A percentile compares a stretch with the other conserved stretches of the same genome.
These are phyloP conservation scores for Serendipita sp. DNA, from an alignment of 768 basidiomycete genomes.

Conservation along the genomic window DNA sequence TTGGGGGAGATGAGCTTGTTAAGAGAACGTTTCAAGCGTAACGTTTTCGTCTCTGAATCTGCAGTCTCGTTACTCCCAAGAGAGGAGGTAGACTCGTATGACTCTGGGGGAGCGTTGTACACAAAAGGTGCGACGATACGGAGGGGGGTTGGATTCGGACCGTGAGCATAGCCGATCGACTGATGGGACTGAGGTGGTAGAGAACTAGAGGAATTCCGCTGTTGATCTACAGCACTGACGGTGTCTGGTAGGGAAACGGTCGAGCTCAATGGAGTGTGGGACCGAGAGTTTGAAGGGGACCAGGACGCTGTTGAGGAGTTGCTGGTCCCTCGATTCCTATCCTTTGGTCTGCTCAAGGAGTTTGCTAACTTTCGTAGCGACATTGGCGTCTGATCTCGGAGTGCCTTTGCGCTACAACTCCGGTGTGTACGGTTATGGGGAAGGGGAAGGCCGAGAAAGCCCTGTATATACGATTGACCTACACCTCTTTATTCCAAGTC, in stretches of 20 bases:
- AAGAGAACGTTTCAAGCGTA: background rate
- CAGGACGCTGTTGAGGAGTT: conserved; percentile 1
- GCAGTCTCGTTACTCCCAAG: conserved; percentile 3
- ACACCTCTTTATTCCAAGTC: no score
- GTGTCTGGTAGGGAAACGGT: background rate
- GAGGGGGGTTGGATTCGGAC: background rate
- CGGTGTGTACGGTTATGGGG: no score
- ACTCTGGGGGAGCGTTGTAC: background rate
- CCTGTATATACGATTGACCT: no score
- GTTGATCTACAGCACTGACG: background rate
- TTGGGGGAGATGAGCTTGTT: background rate
- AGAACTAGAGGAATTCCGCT: background rate
- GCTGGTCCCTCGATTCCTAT: background rate
- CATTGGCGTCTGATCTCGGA: background rate
- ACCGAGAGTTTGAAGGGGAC: conserved; percentile 2
- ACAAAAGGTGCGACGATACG: conserved; percentile 3
- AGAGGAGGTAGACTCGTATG: background rate
- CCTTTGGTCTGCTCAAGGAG: background rate
- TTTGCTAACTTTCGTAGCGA: background rate
- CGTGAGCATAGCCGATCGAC: background rate
- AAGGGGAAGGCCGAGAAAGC: no score
- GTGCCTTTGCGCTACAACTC: no score
- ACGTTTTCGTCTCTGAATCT: background rate
- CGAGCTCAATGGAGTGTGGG: conserved; percentile 4
- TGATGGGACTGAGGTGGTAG: background rate